Conservation (phyloP, 2,329 filamentous ascomycete species). For the Orbilia blumenaviensis region DNA sequence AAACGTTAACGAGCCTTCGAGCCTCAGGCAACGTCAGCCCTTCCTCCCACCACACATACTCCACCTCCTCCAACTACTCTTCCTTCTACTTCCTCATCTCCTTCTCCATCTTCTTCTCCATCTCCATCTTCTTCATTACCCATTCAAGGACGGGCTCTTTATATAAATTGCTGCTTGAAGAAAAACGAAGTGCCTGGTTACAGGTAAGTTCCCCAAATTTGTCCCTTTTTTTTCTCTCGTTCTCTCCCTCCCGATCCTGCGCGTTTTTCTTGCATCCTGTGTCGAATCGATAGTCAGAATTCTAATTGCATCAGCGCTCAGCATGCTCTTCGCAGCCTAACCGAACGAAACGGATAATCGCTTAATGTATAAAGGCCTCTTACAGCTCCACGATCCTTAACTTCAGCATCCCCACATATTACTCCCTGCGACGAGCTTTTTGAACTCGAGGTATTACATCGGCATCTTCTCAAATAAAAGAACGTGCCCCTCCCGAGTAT, state of each 20-base stretch:
- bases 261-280: conserved; percentile 8
- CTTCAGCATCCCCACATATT: conserved; percentile 16
- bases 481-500: neutral
- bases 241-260: neutral
- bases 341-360: conserved; percentile 49
- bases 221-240: neutral
- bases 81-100: neutral
- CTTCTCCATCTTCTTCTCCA: conserved; percentile 16
- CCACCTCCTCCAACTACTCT: neutral
- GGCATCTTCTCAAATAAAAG: neutral
- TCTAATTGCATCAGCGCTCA: conserved; percentile 16
- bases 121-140: neutral
- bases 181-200: conserved; percentile 33
- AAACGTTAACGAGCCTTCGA: conserved; percentile 19
- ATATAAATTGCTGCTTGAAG: conserved; percentile 30
- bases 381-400: conserved; percentile 53
- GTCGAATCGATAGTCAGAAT: neutral
- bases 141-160: conserved; percentile 31
- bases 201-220: conserved; percentile 23
- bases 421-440: conserved; percentile 26
- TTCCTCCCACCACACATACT: neutral
- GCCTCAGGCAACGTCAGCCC: conserved; percentile 31
- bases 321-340: conserved; percentile 48
- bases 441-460: neutral
- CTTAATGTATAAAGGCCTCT: conserved; percentile 55